Evolutionary conservation across 169 alveolate species (phyloP), one percentile per base, ranked within the genome.

Genomic region (Plasmodium gallinaceum): DNA sequence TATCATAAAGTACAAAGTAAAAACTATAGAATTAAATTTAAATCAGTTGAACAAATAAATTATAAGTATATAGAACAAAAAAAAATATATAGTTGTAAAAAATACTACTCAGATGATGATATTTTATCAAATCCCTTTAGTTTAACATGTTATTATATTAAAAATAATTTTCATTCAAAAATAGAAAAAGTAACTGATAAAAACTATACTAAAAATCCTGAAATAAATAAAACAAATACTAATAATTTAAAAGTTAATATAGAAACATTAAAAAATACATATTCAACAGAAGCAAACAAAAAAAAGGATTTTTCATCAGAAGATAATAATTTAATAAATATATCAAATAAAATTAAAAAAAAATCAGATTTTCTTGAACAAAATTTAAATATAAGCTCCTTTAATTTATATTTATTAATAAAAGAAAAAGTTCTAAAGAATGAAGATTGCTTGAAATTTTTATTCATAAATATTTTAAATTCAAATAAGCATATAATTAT

Each of bases 391-490:
- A 68, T 32, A 8, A 83, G 91, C 26, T 83, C 91, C n/a, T 83
- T 51, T 51, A 83, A 69, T 48, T 57, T 83, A 7, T 83, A 83
- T 60, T 7, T 68, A 14, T 16, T 83, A 83, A 83, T 83, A 83
- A 83, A 83, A 60, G 91, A 83, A 37, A 83, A 83, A 61, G 91
- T 83, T 16, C 60, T 68, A 48, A 57, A 60, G n/a, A 18, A 83
- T 52, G 91, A 54, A 20, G 10, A 68, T 20, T 3, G n/a, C 7
- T 45, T 83, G 18, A 14, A 48, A 37, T 32, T 54, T 26, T 24
- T 10, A 22, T 83, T 83, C 43, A 48, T 46, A 26, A 60, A 83
- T 69, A 46, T 83, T 0, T 26, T 57, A n/a, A 58, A 26, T 6
- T 62, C 85, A 12, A 62, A 83, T 2, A 83, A 68, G 62, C 43